Evolutionary conservation across 2,329 filamentous ascomycete species (phyloP).

Genomic region (Pseudofabraea citricarpa): DNA sequence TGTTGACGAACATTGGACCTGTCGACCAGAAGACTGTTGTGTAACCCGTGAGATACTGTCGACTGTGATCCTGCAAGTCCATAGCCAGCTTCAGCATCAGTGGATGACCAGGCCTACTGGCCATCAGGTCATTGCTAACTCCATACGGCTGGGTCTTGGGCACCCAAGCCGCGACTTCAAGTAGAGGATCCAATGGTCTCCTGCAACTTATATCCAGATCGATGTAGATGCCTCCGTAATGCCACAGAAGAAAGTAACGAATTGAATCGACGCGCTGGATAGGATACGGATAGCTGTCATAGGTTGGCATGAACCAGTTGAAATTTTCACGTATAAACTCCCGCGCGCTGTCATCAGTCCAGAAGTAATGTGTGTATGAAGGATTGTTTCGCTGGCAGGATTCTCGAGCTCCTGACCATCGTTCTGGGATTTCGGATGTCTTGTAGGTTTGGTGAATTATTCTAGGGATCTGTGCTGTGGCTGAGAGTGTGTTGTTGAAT

Average conservation of each 20-base stretch:
- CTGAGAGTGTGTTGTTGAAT: not conserved
- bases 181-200: not conserved
- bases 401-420: not conserved
- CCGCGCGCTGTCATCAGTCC: conserved; percentile 63
- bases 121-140: not conserved
- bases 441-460: not conserved
- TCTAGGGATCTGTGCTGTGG: not conserved
- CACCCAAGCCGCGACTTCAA: not conserved
- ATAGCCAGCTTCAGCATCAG: not conserved
- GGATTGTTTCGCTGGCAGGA: not conserved
- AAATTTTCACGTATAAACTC: conserved; percentile 67
- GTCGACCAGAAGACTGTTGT: conserved; percentile 1
- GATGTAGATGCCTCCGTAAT: conserved; percentile 71
- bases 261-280: conserved; percentile 71
- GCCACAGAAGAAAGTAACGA: conserved; percentile 67
- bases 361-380: conserved; percentile 26
- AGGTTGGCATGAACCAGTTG: conserved; percentile 67
- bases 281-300: conserved; percentile 63
- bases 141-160: not conserved
- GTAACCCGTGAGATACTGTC: not conserved
- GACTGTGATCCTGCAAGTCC: not conserved
- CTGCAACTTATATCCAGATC: conserved; percentile 50
- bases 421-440: not conserved
- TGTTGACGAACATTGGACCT: not conserved
- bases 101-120: not conserved